Evolutionary conservation across 2,329 filamentous ascomycete species (phyloP).

Genomic region (Hymenotorrendiella dingleyae): DNA sequence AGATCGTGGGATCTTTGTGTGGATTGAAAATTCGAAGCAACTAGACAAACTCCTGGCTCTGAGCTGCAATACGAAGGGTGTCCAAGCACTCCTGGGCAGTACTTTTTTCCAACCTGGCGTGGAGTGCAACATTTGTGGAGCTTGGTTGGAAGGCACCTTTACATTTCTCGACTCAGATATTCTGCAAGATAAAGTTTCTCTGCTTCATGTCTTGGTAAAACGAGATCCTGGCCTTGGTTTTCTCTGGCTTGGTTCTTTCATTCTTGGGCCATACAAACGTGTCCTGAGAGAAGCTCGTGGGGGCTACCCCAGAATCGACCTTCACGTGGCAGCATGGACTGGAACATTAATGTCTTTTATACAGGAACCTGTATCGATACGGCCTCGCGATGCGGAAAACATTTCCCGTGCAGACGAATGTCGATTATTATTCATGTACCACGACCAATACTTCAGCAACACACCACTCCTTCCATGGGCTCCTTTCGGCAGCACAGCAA

Average conservation of each 20-base stretch:
- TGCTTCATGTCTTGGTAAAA: slow-evolving; percentile 17
- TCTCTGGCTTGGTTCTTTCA: slow-evolving; percentile 22
- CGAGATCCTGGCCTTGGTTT: slow-evolving; percentile 17
- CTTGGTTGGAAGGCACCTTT: slow-evolving; percentile 20
- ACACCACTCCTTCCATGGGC: slow-evolving; percentile 19
- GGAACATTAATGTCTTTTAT: slow-evolving; percentile 23
- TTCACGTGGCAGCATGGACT: slow-evolving; percentile 21
- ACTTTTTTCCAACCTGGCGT: slow-evolving; percentile 20
- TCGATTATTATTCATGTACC: slow-evolving; percentile 20
- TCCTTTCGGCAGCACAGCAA: slow-evolving; percentile 18
- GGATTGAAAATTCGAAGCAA: slow-evolving; percentile 1
- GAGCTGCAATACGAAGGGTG: slow-evolving; percentile 20
- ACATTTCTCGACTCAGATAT: slow-evolving; percentile 19
- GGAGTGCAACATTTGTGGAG: slow-evolving; percentile 18
- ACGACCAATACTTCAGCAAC: slow-evolving; percentile 14
- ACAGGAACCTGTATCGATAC: slow-evolving; percentile 18
- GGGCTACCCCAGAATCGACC: slow-evolving; percentile 18
- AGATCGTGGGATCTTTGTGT: not conserved
- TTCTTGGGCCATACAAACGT: slow-evolving; percentile 15
- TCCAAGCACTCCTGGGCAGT: slow-evolving; percentile 19
- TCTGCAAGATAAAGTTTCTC: slow-evolving; percentile 9
- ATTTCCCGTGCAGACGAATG: slow-evolving; percentile 21
- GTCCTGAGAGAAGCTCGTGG: slow-evolving; percentile 16
- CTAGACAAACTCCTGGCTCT: slow-evolving; percentile 12
- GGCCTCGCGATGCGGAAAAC: slow-evolving; percentile 8